Conservation (phyloP, 129 eudicot species). For the Flaveria brownii region DNA sequence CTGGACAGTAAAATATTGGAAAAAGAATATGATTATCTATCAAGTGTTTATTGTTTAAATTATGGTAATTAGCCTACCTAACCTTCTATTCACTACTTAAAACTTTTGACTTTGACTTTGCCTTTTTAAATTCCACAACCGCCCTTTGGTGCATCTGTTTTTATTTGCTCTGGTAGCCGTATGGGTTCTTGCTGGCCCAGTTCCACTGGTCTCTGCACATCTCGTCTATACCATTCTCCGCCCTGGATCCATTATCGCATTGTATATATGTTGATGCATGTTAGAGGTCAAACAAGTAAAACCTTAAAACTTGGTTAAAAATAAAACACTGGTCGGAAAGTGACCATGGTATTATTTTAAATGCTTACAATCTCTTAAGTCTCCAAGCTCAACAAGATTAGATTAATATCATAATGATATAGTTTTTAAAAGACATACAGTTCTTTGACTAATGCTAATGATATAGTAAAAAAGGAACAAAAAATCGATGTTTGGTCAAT, state of each 20-base stretch:
- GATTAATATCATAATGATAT: neutral
- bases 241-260: constrained; percentile 46
- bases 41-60: constrained; percentile 23
- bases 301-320: neutral
- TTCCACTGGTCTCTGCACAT: constrained; percentile 98
- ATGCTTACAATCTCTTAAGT: neutral
- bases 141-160: constrained; percentile 6
- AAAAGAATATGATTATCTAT: constrained; percentile 30
- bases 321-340: neutral
- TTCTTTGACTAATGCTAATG: neutral
- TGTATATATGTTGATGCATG: constrained; percentile 5
- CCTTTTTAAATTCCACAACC: constrained; percentile 18
- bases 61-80: constrained; percentile 31
- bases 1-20: constrained; percentile 5
- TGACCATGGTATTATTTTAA: neutral
- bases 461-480: neutral
- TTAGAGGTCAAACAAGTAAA: neutral
- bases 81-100: constrained; percentile 22
- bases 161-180: constrained; percentile 54
- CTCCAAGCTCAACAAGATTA: neutral
- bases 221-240: constrained; percentile 72
- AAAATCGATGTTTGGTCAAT: neutral
- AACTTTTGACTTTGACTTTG: constrained; percentile 13
- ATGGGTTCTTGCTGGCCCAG: constrained; percentile 97
- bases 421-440: neutral